These are phyloP conservation scores for Pinus albicaulis DNA, from an alignment of 75 land plant genomes.

Conservation along the genomic window DNA sequence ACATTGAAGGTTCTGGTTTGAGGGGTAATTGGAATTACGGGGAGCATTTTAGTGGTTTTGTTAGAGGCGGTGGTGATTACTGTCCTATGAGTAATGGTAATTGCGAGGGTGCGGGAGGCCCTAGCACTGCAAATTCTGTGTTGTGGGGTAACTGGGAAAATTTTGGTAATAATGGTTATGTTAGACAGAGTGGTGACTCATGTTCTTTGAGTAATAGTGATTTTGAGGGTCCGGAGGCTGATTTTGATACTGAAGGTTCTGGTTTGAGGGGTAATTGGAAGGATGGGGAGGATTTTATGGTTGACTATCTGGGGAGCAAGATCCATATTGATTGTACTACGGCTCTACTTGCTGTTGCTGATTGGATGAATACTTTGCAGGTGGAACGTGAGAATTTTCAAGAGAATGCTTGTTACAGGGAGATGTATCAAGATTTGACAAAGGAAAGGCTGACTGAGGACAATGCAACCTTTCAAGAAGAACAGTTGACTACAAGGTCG, in stretches of 20 bases:
- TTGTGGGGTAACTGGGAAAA: not conserved
- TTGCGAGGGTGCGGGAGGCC: not conserved
- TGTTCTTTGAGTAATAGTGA: slow-evolving; percentile 3
- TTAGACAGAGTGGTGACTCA: not conserved
- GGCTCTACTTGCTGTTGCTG: not conserved
- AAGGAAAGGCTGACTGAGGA: not conserved
- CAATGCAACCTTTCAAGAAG: not conserved
- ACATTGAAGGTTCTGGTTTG: not conserved
- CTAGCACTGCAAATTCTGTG: not conserved
- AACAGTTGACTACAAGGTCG: too few species aligned
- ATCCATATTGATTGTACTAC: not conserved
- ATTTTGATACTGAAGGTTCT: not conserved
- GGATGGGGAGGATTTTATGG: not conserved
- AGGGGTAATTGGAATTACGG: slow-evolving; percentile 1
- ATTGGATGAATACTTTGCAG: not conserved
- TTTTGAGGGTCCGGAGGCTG: not conserved
- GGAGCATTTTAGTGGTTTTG: not conserved
- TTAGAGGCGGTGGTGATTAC: not conserved
- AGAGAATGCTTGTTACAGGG: not conserved
- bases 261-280: slow-evolving; percentile 5
- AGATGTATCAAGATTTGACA: not conserved
- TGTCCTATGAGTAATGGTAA: not conserved
- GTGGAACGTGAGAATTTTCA: not conserved
- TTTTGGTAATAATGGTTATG: not conserved
- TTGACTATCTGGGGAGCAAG: not conserved